Evolutionary conservation across 176 grass and related monocot species (phyloP).

Genomic region (Alloteropsis semialata): DNA sequence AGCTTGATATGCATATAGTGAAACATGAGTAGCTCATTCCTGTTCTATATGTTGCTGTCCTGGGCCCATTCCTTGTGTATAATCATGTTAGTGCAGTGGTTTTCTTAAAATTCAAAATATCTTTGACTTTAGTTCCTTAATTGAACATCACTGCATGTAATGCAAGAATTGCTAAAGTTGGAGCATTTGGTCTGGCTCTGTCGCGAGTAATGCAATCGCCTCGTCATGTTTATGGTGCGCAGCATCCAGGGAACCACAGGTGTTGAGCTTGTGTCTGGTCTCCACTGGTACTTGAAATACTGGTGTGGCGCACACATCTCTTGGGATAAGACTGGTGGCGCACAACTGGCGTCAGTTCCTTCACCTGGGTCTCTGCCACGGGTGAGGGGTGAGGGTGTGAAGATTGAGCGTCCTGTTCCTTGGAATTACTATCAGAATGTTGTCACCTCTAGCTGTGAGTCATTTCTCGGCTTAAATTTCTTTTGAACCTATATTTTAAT

Average conservation of each 20-base stretch:
- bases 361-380: constrained; percentile 57
- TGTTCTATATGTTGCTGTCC: not conserved
- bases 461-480: constrained; percentile 29
- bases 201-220: constrained; percentile 15
- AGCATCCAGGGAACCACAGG: constrained; percentile 85
- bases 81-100: not conserved
- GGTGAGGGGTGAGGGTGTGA: constrained; percentile 60
- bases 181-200: not conserved
- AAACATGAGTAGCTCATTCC: not conserved
- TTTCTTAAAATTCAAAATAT: not conserved
- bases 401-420: constrained; percentile 80
- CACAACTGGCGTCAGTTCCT: constrained; percentile 65
- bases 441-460: constrained; percentile 95
- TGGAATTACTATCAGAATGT: constrained; percentile 99
- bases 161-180: not conserved
- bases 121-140: not conserved
- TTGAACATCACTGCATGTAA: not conserved
- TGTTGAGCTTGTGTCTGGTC: constrained; percentile 81
- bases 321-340: constrained; percentile 92
- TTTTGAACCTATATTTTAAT: constrained; percentile 1
- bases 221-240: constrained; percentile 19
- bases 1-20: not conserved
- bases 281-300: constrained; percentile 97
- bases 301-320: constrained; percentile 90
- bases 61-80: not conserved